Evolutionary conservation across 1,139 yeast genomes (phyloP).

Genomic region (Diutina catenulata): DNA sequence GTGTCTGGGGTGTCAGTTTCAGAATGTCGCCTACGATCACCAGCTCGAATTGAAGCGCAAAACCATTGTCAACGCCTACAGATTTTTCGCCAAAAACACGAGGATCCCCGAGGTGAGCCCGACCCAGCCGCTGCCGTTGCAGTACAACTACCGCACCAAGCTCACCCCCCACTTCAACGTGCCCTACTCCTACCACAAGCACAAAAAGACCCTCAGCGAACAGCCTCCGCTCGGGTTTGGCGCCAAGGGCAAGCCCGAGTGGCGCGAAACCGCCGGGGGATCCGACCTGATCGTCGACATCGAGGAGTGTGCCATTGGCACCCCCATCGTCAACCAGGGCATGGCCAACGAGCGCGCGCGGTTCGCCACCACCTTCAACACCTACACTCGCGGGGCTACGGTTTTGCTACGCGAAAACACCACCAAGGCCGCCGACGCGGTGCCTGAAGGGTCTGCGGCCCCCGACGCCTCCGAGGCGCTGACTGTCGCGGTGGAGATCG

Average conservation of each 20-base stretch:
- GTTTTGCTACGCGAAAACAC: constrained; percentile 74
- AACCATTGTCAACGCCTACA: constrained; percentile 75
- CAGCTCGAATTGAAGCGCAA: constrained; percentile 64
- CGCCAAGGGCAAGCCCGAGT: constrained; percentile 62
- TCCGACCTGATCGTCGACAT: constrained; percentile 57
- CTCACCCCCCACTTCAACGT: constrained; percentile 92
- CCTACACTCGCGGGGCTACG: constrained; percentile 78
- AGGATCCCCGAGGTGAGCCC: constrained; percentile 47
- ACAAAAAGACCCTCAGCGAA: constrained; percentile 27
- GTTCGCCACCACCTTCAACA: constrained; percentile 36
- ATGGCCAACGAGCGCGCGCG: constrained; percentile 56
- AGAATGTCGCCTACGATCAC: constrained; percentile 57
- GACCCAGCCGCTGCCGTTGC: constrained; percentile 73
- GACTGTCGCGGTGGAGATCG: constrained; percentile 20
- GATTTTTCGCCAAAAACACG: constrained; percentile 49
- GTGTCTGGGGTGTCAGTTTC: constrained; percentile 86
- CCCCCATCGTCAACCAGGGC: constrained; percentile 63
- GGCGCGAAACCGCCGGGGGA: constrained; percentile 50
- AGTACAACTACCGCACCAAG: constrained; percentile 75
- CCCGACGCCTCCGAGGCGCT: constrained; percentile 26
- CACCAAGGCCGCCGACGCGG: constrained; percentile 14
- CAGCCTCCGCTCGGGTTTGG: constrained; percentile 79
- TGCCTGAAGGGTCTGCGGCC: constrained; percentile 20
- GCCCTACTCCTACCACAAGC: constrained; percentile 24
- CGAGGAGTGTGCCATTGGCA: constrained; percentile 89